Percentiles rank a stretch among this genome's conserved stretches.
These are phyloP conservation scores for Alternaria panax DNA, from an alignment of 2,329 filamentous ascomycete species.

Conservation along the genomic window DNA sequence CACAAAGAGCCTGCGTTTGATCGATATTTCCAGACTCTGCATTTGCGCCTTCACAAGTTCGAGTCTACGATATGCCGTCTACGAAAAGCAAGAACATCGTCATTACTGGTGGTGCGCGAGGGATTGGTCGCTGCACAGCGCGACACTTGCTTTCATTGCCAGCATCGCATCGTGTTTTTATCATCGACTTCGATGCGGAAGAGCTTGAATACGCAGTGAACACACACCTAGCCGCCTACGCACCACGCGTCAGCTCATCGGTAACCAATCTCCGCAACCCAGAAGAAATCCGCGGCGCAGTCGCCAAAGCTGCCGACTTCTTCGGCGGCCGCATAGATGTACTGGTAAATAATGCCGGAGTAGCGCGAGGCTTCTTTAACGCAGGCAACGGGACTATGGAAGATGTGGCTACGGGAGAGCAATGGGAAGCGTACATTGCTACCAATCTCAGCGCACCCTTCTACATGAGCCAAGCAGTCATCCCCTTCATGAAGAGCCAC, in stretches of 20 bases:
- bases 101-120: slow-evolving; percentile 53
- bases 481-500: slow-evolving; percentile 32
- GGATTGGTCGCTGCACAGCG: slow-evolving; percentile 54
- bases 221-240: slow-evolving; percentile 42
- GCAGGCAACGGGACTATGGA: slow-evolving; percentile 36
- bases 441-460: slow-evolving; percentile 33
- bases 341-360: slow-evolving; percentile 42
- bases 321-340: slow-evolving; percentile 43
- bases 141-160: slow-evolving; percentile 50
- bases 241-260: slow-evolving; percentile 36
- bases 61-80: slow-evolving; percentile 20
- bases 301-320: slow-evolving; percentile 49
- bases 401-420: slow-evolving; percentile 28
- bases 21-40: neutral
- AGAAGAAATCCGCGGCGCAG: slow-evolving; percentile 36
- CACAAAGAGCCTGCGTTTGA: neutral
- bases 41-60: neutral
- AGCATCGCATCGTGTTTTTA: slow-evolving; percentile 52
- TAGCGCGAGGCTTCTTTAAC: slow-evolving; percentile 33
- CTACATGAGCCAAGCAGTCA: slow-evolving; percentile 32
- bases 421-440: slow-evolving; percentile 35
- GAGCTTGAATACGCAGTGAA: slow-evolving; percentile 41
- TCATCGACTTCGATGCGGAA: slow-evolving; percentile 53
- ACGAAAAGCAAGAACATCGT: slow-evolving; percentile 40
- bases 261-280: slow-evolving; percentile 51